phyloP scores from a whole-genome alignment of 192 early-diverging fungal genomes.

The Coemansia furcata region DNA sequence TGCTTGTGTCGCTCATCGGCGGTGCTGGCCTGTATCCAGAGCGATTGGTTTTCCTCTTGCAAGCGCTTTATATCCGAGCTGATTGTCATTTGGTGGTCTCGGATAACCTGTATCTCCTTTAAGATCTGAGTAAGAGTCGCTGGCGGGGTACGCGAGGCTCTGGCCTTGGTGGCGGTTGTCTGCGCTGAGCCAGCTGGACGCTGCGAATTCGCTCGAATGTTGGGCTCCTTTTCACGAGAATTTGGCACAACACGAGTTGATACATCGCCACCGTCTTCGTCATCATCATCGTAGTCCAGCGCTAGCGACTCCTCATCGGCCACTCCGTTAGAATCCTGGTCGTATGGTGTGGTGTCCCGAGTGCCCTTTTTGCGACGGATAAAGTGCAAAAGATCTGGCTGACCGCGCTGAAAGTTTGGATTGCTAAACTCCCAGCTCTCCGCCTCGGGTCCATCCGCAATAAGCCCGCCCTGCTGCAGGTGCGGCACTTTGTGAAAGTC shows the following conservation, averaged over 20 bases:
- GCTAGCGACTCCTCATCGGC: slow-evolving; percentile 34
- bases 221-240: not conserved
- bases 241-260: not conserved
- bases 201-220: not conserved
- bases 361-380: slow-evolving; percentile 83
- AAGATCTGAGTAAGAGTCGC: slow-evolving; percentile 41
- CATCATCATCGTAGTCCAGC: slow-evolving; percentile 3
- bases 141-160: slow-evolving; percentile 26
- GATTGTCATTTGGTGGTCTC: slow-evolving; percentile 88
- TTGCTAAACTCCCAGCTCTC: slow-evolving; percentile 95
- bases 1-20: slow-evolving; percentile 76
- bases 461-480: slow-evolving; percentile 83
- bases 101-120: slow-evolving; percentile 82
- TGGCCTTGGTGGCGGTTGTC: not conserved
- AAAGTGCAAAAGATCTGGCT: slow-evolving; percentile 84
- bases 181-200: not conserved
- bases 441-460: slow-evolving; percentile 62
- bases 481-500: slow-evolving; percentile 98
- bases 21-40: slow-evolving; percentile 82
- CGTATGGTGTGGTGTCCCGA: slow-evolving; percentile 9
- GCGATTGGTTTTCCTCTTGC: slow-evolving; percentile 80
- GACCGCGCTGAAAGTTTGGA: slow-evolving; percentile 82
- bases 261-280: slow-evolving; percentile 51
- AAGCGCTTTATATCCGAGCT: slow-evolving; percentile 81
- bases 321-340: slow-evolving; percentile 25